A percentile compares a stretch with the other conserved stretches of the same genome.
These are phyloP conservation scores for Saccharomyces paradoxus DNA, from an alignment of 805 yeast genomes.

Conservation along the genomic window DNA sequence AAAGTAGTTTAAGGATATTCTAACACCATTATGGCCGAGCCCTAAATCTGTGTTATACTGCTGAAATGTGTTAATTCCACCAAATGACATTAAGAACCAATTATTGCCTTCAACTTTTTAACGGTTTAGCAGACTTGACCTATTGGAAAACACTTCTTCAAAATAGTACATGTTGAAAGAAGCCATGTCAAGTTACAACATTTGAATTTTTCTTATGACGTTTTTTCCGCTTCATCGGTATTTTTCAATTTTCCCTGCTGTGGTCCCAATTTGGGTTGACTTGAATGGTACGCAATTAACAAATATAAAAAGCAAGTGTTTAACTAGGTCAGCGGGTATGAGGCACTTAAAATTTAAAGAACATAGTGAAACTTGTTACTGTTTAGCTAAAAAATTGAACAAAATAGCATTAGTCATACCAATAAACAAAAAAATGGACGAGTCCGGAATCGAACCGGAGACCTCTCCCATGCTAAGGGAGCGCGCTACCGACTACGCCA, in stretches of 20 bases:
- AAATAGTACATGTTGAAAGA: background rate
- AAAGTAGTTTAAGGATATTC: slow-evolving; percentile 64
- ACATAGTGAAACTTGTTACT: too few species aligned
- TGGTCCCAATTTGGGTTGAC: background rate
- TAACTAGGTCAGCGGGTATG: too few species aligned
- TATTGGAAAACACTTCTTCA: background rate
- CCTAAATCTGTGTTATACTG: slow-evolving; percentile 25
- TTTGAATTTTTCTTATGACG: background rate
- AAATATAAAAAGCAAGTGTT: background rate
- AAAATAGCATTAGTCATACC: too few species aligned
- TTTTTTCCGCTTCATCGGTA: background rate
- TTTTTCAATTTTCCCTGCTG: background rate
- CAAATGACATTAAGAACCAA: slow-evolving; percentile 22
- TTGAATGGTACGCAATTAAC: background rate
- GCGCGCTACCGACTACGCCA: background rate
- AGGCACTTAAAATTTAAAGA: too few species aligned
- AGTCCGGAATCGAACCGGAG: background rate
- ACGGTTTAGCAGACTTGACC: background rate
- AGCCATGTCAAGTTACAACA: background rate
- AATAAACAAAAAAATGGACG: too few species aligned
- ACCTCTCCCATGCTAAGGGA: background rate
- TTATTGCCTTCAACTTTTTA: background rate
- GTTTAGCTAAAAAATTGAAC: too few species aligned
- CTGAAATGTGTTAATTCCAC: slow-evolving; percentile 21
- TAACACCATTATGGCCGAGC: slow-evolving; percentile 37